phyloP scores from a whole-genome alignment of 1,139 yeast genomes.

The Suhomyces atakaporum region DNA sequence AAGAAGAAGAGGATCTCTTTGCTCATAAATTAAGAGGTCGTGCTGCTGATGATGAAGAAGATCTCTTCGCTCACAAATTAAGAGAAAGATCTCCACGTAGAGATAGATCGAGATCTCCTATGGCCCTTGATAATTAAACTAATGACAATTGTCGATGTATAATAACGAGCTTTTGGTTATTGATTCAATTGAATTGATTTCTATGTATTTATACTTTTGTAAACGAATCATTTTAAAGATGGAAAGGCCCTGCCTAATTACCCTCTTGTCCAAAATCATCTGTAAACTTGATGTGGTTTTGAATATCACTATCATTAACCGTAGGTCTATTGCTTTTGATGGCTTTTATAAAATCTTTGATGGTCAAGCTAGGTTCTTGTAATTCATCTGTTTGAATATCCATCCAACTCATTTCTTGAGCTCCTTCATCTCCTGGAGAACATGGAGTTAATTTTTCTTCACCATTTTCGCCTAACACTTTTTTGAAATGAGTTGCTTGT shows the following conservation, averaged over 20 bases:
- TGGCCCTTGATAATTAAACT: conserved; percentile 6
- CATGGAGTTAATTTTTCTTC: conserved; percentile 75
- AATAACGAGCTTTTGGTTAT: no score
- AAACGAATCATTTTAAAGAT: no score
- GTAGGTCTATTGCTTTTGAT: conserved; percentile 92
- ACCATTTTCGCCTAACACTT: conserved; percentile 42
- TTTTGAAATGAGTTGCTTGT: conserved; percentile 92
- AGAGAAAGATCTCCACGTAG: conserved; percentile 23
- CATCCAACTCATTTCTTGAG: conserved; percentile 91
- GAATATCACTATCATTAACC: conserved; percentile 80
- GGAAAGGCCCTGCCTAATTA: conserved; percentile 40
- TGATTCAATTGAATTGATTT: no score
- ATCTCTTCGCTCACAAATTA: conserved; percentile 39
- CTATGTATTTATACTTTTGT: no score
- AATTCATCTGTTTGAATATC: conserved; percentile 87
- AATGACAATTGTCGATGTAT: background rate
- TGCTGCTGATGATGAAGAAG: conserved; percentile 32
- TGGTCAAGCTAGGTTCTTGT: conserved; percentile 83
- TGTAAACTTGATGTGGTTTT: conserved; percentile 84
- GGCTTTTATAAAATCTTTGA: conserved; percentile 92
- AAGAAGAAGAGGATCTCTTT: conserved; percentile 16
- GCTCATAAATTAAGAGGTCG: conserved; percentile 19
- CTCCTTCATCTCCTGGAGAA: conserved; percentile 91
- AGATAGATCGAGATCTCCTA: conserved; percentile 11
- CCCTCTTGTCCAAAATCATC: conserved; percentile 98